Percentiles rank a stretch among this genome's conserved stretches.
These are phyloP conservation scores for Chalciporus sphaerocephalus DNA, from an alignment of 768 basidiomycete species.

Conservation along the genomic window DNA sequence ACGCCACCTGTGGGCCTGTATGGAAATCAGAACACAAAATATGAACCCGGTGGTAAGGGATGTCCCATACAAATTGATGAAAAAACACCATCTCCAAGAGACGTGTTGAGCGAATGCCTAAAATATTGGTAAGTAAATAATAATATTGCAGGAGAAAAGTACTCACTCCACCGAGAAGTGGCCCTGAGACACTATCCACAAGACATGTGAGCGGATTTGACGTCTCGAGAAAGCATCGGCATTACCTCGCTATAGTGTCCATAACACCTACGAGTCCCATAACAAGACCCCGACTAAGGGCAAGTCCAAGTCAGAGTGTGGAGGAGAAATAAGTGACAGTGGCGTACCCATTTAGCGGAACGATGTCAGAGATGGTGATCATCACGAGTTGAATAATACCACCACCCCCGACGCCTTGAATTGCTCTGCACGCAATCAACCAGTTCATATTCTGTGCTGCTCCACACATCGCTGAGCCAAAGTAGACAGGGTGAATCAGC, in stretches of 20 bases:
- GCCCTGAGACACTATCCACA: slow-evolving; percentile 57
- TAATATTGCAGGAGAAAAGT: slow-evolving; percentile 4
- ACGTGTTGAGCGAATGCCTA: slow-evolving; percentile 68
- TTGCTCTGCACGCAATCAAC: slow-evolving; percentile 70
- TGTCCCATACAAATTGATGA: slow-evolving; percentile 70
- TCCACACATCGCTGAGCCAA: slow-evolving; percentile 78
- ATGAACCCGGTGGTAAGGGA: no score
- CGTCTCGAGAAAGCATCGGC: no score
- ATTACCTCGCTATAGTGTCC: slow-evolving; percentile 62
- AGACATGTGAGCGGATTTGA: neutral
- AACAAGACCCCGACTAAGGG: slow-evolving; percentile 71
- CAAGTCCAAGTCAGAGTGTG: no score
- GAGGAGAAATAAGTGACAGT: neutral
- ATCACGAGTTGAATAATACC: slow-evolving; percentile 74
- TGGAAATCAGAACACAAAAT: no score
- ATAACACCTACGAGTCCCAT: slow-evolving; percentile 73
- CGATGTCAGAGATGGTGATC: slow-evolving; percentile 80
- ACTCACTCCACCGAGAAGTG: slow-evolving; percentile 77
- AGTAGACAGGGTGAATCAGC: slow-evolving; percentile 32
- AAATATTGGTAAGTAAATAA: slow-evolving; percentile 33
- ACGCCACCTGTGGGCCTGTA: slow-evolving; percentile 65
- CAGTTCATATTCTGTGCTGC: slow-evolving; percentile 75
- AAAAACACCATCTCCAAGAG: slow-evolving; percentile 80
- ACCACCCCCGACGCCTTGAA: slow-evolving; percentile 83
- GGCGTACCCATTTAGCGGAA: slow-evolving; percentile 68